A percentile compares a stretch with the other conserved stretches of the same genome.
phyloP scores from a whole-genome alignment of 179 eudicot genomes.

The Pouteria campechiana region DNA sequence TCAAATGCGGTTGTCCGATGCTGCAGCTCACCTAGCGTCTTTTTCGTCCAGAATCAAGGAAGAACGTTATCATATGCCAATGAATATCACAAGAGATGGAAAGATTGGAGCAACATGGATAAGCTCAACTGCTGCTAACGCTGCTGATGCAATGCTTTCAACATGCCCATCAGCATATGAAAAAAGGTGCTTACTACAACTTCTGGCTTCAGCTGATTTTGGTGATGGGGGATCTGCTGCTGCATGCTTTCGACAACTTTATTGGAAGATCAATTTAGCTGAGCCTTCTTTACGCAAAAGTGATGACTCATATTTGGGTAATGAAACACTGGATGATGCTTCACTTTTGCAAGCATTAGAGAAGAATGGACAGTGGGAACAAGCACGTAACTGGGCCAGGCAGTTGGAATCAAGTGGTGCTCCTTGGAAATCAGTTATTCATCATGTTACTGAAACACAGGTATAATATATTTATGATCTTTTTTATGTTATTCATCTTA shows the following conservation, averaged over 20 bases:
- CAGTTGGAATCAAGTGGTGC: slow-evolving; percentile 84
- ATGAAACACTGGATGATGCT: slow-evolving; percentile 77
- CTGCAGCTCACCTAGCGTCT: slow-evolving; percentile 83
- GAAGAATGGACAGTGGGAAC: slow-evolving; percentile 89
- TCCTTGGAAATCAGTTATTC: slow-evolving; percentile 65
- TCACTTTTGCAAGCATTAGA: slow-evolving; percentile 69
- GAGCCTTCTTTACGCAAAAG: slow-evolving; percentile 77
- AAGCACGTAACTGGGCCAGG: slow-evolving; percentile 87
- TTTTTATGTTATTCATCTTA: no score
- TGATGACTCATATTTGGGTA: slow-evolving; percentile 63
- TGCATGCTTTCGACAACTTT: slow-evolving; percentile 47
- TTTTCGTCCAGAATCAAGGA: slow-evolving; percentile 82
- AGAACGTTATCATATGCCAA: slow-evolving; percentile 31
- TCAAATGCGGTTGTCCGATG: slow-evolving; percentile 95
- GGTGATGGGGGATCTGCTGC: slow-evolving; percentile 80
- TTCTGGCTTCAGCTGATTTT: slow-evolving; percentile 78
- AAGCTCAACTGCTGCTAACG: slow-evolving; percentile 71
- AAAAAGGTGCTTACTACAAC: slow-evolving; percentile 79
- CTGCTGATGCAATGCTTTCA: slow-evolving; percentile 86
- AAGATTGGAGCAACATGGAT: slow-evolving; percentile 51
- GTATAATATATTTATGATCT: no score
- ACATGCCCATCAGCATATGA: slow-evolving; percentile 93
- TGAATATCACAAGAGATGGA: slow-evolving; percentile 32
- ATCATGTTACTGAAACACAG: slow-evolving; percentile 97
- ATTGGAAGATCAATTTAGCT: slow-evolving; percentile 93